Evolutionary conservation across 2,329 filamentous ascomycete genomes (phyloP).

Genomic region (Ceratocystis alfenasii): DNA sequence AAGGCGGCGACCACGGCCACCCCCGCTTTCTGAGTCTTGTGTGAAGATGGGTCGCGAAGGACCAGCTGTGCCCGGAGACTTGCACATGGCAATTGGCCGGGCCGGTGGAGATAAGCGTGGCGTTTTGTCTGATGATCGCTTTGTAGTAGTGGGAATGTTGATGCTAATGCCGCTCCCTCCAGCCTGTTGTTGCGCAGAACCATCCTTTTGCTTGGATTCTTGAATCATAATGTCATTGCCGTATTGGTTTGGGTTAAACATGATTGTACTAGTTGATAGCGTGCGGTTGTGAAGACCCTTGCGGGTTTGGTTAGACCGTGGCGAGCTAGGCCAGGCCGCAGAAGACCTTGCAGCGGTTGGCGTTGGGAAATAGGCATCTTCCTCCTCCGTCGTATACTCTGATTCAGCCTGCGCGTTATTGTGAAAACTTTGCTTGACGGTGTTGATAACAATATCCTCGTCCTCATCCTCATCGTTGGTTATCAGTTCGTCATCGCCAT

Average conservation of each 20-base stretch:
- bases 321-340: conserved; percentile 28
- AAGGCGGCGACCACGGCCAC: conserved; percentile 32
- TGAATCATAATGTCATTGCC: conserved; percentile 24
- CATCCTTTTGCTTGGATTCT: conserved; percentile 20
- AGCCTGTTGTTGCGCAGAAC: conserved; percentile 21
- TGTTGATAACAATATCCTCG: conserved; percentile 36
- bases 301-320: conserved; percentile 28
- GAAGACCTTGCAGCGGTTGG: conserved; percentile 36
- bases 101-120: conserved; percentile 36
- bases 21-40: conserved; percentile 10
- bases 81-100: conserved; percentile 42
- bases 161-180: conserved; percentile 33
- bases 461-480: conserved; percentile 65
- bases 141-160: conserved; percentile 32
- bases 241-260: conserved; percentile 59
- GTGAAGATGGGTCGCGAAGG: conserved; percentile 15
- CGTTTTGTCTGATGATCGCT: conserved; percentile 39
- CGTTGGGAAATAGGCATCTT: conserved; percentile 46
- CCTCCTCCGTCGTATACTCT: conserved; percentile 25
- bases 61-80: conserved; percentile 24
- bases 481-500: conserved; percentile 81
- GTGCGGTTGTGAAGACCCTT: conserved; percentile 54
- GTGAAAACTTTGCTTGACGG: conserved; percentile 10
- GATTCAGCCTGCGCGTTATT: background rate
- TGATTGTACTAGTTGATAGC: conserved; percentile 67